Percentiles rank a stretch among this genome's conserved stretches.
Evolutionary conservation across 768 basidiomycete genomes (phyloP).

Genomic region (Rossbeevera mucosa): DNA sequence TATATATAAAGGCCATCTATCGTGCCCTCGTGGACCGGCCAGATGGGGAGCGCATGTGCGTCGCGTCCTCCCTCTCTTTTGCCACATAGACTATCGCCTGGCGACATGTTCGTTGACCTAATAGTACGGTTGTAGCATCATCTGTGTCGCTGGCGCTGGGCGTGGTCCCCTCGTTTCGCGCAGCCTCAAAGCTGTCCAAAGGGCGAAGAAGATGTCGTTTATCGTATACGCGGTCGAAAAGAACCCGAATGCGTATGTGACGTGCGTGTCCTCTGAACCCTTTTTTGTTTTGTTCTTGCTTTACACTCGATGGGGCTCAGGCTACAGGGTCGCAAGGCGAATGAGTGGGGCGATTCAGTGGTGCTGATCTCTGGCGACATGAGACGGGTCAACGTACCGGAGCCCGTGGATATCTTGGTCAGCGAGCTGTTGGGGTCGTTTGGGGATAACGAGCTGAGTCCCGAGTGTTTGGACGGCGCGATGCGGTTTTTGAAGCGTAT

Average conservation of each 20-base stretch:
- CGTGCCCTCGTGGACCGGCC: constrained; percentile 74
- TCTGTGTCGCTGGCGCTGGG: constrained; percentile 93
- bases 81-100: not conserved
- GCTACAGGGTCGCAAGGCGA: constrained; percentile 73
- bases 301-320: constrained; percentile 37
- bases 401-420: constrained; percentile 87
- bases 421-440: constrained; percentile 96
- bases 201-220: constrained; percentile 55
- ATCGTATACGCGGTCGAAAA: constrained; percentile 90
- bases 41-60: constrained; percentile 54
- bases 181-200: constrained; percentile 69
- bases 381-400: constrained; percentile 77
- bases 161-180: constrained; percentile 90
- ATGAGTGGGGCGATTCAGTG: constrained; percentile 81
- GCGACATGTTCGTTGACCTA: constrained; percentile 13
- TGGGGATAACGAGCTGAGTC: constrained; percentile 97
- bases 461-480: constrained; percentile 96
- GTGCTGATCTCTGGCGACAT: constrained; percentile 92
- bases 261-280: constrained; percentile 49
- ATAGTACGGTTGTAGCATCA: constrained; percentile 45
- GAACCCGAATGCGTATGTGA: constrained; percentile 93
- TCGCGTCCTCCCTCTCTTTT: constrained; percentile 26
- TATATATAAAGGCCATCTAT: constrained; percentile 61
- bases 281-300: not conserved
- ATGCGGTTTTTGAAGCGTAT: constrained; percentile 87